Percentiles rank a stretch among this genome's conserved stretches.
These are phyloP conservation scores for Mallotus repandus DNA, from an alignment of 441 rosid genomes.

Conservation along the genomic window DNA sequence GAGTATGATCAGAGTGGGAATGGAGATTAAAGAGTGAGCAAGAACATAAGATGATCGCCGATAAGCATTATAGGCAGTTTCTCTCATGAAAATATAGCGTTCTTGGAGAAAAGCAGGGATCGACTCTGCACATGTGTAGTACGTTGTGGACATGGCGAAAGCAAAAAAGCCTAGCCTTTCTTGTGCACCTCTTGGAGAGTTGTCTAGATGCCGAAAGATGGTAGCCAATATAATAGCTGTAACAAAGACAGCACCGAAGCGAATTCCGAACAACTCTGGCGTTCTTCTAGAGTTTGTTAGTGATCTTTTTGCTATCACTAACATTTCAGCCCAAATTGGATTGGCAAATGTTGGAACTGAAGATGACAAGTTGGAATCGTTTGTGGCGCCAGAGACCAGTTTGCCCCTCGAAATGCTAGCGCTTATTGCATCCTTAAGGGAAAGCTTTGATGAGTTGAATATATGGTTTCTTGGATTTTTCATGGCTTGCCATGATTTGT, in stretches of 20 bases:
- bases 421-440: constrained; percentile 54
- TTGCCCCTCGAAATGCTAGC: constrained; percentile 68
- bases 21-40: constrained; percentile 60
- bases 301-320: constrained; percentile 74
- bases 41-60: constrained; percentile 85
- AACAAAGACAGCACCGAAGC: constrained; percentile 68
- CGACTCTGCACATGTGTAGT: constrained; percentile 88
- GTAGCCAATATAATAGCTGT: constrained; percentile 78
- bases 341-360: constrained; percentile 66
- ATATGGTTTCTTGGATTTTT: constrained; percentile 22
- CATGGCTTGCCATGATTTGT: constrained; percentile 48
- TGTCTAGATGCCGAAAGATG: constrained; percentile 62
- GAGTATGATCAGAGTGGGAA: constrained; percentile 67
- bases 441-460: constrained; percentile 24
- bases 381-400: constrained; percentile 57
- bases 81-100: constrained; percentile 89
- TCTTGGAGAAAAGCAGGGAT: constrained; percentile 83
- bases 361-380: constrained; percentile 41
- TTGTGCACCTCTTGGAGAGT: constrained; percentile 76
- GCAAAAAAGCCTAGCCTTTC: constrained; percentile 83
- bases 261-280: constrained; percentile 75
- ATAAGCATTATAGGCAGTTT: constrained; percentile 87
- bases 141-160: constrained; percentile 81
- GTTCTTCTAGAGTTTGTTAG: constrained; percentile 63
- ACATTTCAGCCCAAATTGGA: constrained; percentile 71